Evolutionary conservation across 306 rosid species (phyloP), one percentile per base, ranked within the genome.

Genomic region (Arachis hypogaea): DNA sequence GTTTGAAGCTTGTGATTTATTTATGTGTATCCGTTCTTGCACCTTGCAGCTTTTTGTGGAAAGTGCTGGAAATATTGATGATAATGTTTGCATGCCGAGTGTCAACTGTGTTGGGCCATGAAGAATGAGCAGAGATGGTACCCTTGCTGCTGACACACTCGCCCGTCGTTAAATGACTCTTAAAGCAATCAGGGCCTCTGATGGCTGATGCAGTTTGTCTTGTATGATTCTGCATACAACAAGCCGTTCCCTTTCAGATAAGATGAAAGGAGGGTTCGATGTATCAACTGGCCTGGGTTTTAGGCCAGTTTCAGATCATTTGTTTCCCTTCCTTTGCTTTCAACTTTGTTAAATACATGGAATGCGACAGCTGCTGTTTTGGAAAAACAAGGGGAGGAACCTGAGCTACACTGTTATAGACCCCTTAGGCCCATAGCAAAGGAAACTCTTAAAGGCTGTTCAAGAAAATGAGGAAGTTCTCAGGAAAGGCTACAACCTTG

Each of bases 201-300:
- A 80, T 63, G 83, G 76, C 66, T 75, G 79, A 80, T 63, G 83
- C 73, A 52, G 71, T 74, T 69, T 76, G 76, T 78, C 28, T 67
- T 81, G 80, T 72, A 46, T 68, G 80, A 66, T 65, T 71, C 77
- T 77, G 78, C 80, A 2, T 77, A 75, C 49, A 60, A 51, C 82
- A 76, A 77, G 79, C 78, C 69, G 82, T 75, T 33, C 89, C 75
- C 75, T 74, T 69, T 85, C 86, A 82, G 89, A 79, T 78, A 69
- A 79, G 84, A 82, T 78, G 81, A 80, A 84, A 33, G 38, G 38
- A 30, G 2, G 82, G 81, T 82, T 81, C 88, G 93, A 80, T 84
- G 88, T 80, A 83, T 79, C 86, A 82, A 86, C 85, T 82, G 83
- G 85, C 82, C 38, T 72, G 66, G 86, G 86, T 87, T 73, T 81